Evolutionary conservation across 805 yeast species (phyloP).

Genomic region (Lipomyces kockii): DNA sequence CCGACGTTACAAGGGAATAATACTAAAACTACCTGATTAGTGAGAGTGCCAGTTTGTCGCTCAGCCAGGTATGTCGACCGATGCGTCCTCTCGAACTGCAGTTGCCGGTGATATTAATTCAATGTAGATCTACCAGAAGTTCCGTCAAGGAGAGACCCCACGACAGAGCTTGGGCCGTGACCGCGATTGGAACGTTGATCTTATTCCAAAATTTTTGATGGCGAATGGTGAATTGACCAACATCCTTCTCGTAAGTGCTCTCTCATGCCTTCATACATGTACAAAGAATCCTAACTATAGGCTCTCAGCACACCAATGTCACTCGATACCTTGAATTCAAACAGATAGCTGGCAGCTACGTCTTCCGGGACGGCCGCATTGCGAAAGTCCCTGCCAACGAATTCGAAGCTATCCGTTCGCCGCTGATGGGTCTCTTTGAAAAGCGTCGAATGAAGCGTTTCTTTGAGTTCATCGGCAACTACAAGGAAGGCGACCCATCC

Average conservation of each 20-base stretch:
- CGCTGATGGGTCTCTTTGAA: conserved; percentile 94
- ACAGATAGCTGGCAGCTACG: conserved; percentile 95
- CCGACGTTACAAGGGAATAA: background rate
- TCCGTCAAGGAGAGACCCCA: conserved; percentile 79
- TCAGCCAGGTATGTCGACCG: conserved; percentile 53
- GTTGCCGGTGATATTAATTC: background rate
- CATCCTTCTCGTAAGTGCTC: conserved; percentile 61
- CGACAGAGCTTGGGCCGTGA: conserved; percentile 76
- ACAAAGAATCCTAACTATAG: background rate
- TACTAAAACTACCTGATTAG: conserved; percentile 32
- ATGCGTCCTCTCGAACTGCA: background rate
- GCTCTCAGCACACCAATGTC: conserved; percentile 76
- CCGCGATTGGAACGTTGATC: conserved; percentile 97
- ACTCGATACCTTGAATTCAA: conserved; percentile 95
- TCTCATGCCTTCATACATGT: background rate
- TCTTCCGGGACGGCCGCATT: conserved; percentile 84
- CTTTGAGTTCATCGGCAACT: conserved; percentile 82
- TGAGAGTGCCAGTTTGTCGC: conserved; percentile 82
- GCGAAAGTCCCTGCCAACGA: conserved; percentile 95
- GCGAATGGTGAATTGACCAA: conserved; percentile 97
- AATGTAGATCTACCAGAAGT: conserved; percentile 69
- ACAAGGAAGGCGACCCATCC: conserved; percentile 73
- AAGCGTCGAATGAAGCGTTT: conserved; percentile 93
- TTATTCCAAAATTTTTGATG: conserved; percentile 96
- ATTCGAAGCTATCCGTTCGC: conserved; percentile 85